phyloP scores from a whole-genome alignment of 257 asterid genomes.

The Salvia miltiorrhiza region DNA sequence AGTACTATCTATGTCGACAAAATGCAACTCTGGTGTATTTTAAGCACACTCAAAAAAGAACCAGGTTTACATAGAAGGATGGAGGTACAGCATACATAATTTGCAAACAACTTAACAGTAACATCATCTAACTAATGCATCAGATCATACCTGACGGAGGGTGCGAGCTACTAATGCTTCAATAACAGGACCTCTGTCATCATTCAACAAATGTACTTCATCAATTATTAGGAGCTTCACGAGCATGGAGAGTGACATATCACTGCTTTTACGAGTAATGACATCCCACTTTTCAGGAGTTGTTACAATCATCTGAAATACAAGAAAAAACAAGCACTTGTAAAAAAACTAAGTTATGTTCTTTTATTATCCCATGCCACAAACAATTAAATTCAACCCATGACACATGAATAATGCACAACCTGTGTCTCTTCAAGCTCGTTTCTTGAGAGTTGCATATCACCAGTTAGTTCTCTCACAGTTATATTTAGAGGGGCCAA shows the following conservation, averaged over 20 bases:
- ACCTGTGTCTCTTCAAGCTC: constrained; percentile 98
- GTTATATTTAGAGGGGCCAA: constrained; percentile 76
- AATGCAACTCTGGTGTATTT: background rate
- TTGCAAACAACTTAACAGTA: background rate
- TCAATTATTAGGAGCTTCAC: constrained; percentile 98
- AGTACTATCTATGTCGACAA: background rate
- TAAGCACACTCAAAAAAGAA: no score
- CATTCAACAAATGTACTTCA: constrained; percentile 95
- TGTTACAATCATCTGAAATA: constrained; percentile 92
- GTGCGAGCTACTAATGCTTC: constrained; percentile 99
- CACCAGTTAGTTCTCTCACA: constrained; percentile 98
- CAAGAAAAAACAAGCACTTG: constrained; percentile 21
- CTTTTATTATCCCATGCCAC: constrained; percentile 7
- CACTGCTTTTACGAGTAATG: constrained; percentile 98
- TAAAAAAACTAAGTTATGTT: constrained; percentile 12
- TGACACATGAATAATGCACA: constrained; percentile 16
- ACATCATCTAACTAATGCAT: constrained; percentile 14
- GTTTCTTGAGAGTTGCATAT: constrained; percentile 91
- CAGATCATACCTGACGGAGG: constrained; percentile 80
- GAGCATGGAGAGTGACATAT: constrained; percentile 94
- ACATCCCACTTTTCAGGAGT: constrained; percentile 99
- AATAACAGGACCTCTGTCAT: constrained; percentile 96
- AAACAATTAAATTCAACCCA: constrained; percentile 7
- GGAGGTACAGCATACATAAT: background rate
- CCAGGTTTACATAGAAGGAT: no score